phyloP scores from a whole-genome alignment of 148 eudicot species.

The Arctostaphylos glauca region DNA sequence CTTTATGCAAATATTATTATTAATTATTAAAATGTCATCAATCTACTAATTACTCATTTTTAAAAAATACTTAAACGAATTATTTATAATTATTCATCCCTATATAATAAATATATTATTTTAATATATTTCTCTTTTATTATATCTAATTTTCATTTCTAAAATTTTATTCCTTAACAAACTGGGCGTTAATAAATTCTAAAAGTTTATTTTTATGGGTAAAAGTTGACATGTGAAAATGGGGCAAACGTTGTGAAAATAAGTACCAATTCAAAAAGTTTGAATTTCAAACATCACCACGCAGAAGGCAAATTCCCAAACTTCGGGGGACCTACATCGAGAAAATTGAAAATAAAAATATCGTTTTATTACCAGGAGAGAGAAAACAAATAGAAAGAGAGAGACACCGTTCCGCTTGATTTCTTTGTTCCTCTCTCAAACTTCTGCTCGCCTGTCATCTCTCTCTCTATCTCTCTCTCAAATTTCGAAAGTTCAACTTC shows the following conservation, averaged over 20 bases:
- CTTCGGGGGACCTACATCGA: neutral
- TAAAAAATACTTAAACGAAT: too few species aligned
- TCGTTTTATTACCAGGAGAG: constrained; percentile 3
- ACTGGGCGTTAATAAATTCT: too few species aligned
- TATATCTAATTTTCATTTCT: too few species aligned
- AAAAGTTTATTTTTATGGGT: too few species aligned
- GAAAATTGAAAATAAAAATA: neutral
- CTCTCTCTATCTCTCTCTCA: neutral
- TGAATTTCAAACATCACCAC: constrained; percentile 1
- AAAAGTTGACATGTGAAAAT: too few species aligned
- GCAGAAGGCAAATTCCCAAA: neutral
- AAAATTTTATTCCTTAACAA: too few species aligned
- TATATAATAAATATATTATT: too few species aligned
- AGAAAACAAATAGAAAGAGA: neutral
- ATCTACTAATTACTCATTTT: too few species aligned
- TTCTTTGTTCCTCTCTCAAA: neutral
- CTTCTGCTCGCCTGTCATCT: neutral
- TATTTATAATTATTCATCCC: too few species aligned
- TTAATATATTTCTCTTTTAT: too few species aligned
- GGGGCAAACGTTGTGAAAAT: neutral
- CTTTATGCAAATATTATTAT: too few species aligned
- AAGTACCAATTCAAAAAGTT: neutral
- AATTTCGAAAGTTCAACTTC: constrained; percentile 14
- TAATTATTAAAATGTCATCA: too few species aligned
- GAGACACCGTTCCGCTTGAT: neutral